Evolutionary conservation across 345 rosid genomes (phyloP).

Genomic region (Triadica sebifera): DNA sequence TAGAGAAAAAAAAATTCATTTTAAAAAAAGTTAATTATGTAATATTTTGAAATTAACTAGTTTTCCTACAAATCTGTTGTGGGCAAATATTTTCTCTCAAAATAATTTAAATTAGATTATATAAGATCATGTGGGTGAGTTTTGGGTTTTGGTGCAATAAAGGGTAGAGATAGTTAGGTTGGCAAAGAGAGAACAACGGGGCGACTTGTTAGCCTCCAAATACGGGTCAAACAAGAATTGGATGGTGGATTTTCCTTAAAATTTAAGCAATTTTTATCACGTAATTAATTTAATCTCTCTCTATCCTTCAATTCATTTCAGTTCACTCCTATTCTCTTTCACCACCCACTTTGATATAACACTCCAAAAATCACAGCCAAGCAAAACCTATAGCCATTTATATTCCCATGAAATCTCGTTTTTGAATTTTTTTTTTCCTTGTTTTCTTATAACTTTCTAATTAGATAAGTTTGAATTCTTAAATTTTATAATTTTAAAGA

Average conservation of each 20-base stretch:
- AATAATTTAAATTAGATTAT: too few relatives aligned
- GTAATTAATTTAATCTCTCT: constrained; percentile 1
- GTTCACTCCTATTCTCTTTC: constrained; percentile 24
- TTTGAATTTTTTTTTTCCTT: too few relatives aligned
- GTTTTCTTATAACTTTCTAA: too few relatives aligned
- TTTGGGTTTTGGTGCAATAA: constrained; percentile 23
- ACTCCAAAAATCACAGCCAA: constrained; percentile 11
- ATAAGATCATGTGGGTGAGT: constrained; percentile 19
- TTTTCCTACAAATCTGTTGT: too few relatives aligned
- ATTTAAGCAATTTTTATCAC: constrained; percentile 48
- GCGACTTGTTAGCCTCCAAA: constrained; percentile 56
- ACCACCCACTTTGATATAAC: constrained; percentile 49
- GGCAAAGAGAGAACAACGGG: constrained; percentile 51
- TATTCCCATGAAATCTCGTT: not conserved
- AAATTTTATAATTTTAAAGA: too few relatives aligned
- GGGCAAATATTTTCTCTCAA: too few relatives aligned
- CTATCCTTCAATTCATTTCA: not conserved
- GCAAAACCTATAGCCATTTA: not conserved
- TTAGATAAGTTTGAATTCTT: too few relatives aligned
- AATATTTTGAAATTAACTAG: too few relatives aligned
- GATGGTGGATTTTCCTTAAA: constrained; percentile 45
- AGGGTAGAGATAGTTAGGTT: constrained; percentile 28
- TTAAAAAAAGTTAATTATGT: too few relatives aligned
- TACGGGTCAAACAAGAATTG: constrained; percentile 84
- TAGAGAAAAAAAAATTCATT: too few relatives aligned